Evolutionary conservation across 257 asterid species (phyloP), one percentile per base, ranked within the genome.

Genomic region (Eucommia ulmoides): DNA sequence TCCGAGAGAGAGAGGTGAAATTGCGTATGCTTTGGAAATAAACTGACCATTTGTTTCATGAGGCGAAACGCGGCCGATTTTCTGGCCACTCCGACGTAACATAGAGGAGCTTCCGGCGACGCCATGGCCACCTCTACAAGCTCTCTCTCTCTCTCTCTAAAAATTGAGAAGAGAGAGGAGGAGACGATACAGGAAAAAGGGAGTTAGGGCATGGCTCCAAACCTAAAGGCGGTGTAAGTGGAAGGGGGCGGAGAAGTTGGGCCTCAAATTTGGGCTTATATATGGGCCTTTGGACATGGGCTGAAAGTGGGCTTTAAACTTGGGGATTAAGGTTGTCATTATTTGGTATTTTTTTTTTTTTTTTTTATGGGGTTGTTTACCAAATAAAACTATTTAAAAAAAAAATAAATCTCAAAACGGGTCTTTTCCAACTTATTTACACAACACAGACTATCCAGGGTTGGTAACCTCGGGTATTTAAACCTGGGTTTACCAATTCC

Each of bases 21-120:
- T 6, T 26, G 38, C 12, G 38, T 4, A 7, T 20, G 9, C 16
- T 44, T 9, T 44, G 4, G 3, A 16, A 41, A 18, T 2, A 44
- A n/a, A 18, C 16, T 4, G 14, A 50, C 24, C 98, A 89, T 89
- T 68, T 85, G 96, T 59, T 89, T 89, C 98, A 89, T 89, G 77
- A 89, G 96, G 62, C 94, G 96, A 74, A 85, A 89, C 24, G 98
- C 98, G 53, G 96, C 96, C 59, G 98, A 89, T 47, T 74, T 64
- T 33, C 94, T 70, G 51, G 82, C 96, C 11, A 89, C 64, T 23
- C 96, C 94, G 55, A 82, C 98, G 66, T 85, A 89, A 45, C 83
- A 75, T 20, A 85, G 77, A 25, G 96, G 96, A 70, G 78, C 93
- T 70, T 85, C 96, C 1, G 98, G 92, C 7, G 91, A 66, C 63